Evolutionary conservation across 805 yeast species (phyloP).

Genomic region (Candida koratica): DNA sequence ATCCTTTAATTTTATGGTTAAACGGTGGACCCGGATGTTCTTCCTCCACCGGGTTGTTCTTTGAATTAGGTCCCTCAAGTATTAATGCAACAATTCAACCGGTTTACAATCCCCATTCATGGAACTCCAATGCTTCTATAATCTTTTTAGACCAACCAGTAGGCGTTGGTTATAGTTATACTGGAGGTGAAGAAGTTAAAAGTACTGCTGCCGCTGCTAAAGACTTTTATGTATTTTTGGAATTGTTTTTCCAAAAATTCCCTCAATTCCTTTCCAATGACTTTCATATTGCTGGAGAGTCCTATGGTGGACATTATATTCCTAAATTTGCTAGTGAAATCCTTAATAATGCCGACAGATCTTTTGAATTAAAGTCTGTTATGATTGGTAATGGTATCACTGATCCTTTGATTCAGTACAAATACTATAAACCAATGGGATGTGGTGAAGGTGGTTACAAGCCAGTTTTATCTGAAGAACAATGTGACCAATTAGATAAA

Average conservation of each 20-base stretch:
- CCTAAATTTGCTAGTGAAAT: conserved; percentile 87
- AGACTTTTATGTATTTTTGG: conserved; percentile 82
- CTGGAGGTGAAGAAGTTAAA: conserved; percentile 54
- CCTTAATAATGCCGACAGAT: conserved; percentile 55
- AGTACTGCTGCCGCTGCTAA: conserved; percentile 79
- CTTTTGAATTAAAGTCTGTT: conserved; percentile 36
- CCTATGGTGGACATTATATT: conserved; percentile 91
- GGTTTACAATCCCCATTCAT: conserved; percentile 74
- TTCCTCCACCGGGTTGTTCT: conserved; percentile 81
- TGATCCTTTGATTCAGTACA: conserved; percentile 39
- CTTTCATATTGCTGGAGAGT: conserved; percentile 90
- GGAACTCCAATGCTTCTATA: conserved; percentile 89
- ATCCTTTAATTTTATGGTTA: conserved; percentile 87
- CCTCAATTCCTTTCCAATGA: conserved; percentile 58
- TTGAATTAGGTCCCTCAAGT: conserved; percentile 87
- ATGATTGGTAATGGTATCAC: conserved; percentile 46
- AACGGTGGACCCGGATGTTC: conserved; percentile 98
- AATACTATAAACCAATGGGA: conserved; percentile 41
- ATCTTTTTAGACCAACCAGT: conserved; percentile 93
- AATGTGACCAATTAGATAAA: conserved; percentile 33
- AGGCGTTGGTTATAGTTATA: conserved; percentile 86
- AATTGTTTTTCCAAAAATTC: conserved; percentile 77
- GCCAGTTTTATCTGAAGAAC: conserved; percentile 31
- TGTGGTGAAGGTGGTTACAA: conserved; percentile 44
- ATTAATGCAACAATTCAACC: conserved; percentile 66